These are phyloP conservation scores for Ajuga chamaepitys DNA, from an alignment of 257 asterid species.

Conservation along the genomic window DNA sequence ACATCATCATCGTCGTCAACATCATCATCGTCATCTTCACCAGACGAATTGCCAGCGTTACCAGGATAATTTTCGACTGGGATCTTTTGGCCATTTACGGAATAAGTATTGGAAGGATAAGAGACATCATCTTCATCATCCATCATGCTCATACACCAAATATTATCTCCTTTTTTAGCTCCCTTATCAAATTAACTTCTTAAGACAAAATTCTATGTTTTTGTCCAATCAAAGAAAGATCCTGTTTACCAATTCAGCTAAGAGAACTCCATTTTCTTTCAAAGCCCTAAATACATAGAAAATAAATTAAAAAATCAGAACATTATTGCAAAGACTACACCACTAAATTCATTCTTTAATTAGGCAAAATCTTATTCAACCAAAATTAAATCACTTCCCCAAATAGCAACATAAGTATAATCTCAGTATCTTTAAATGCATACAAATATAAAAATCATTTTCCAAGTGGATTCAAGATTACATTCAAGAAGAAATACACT, in stretches of 20 bases:
- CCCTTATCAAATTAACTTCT: not conserved
- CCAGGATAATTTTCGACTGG: conserved; percentile 31
- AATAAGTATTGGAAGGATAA: conserved; percentile 39
- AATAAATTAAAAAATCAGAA: too few relatives aligned
- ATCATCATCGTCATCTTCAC: conserved; percentile 22
- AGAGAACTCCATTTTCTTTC: not conserved
- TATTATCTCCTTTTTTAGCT: not conserved
- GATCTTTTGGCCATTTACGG: conserved; percentile 31
- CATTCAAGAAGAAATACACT: not conserved
- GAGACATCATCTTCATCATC: conserved; percentile 50
- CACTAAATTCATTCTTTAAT: not conserved
- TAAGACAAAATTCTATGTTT: not conserved
- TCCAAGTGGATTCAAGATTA: not conserved
- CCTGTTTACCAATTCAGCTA: conserved; percentile 8
- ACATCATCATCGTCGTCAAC: conserved; percentile 24
- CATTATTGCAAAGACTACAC: not conserved
- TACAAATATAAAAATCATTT: not conserved
- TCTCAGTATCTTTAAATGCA: not conserved
- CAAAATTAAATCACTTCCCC: not conserved
- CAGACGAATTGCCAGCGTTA: conserved; percentile 18
- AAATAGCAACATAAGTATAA: not conserved
- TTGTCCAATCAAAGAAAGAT: conserved; percentile 12
- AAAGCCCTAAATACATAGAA: conserved; percentile 9
- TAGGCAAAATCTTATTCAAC: not conserved
- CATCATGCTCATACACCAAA: conserved; percentile 19